Evolutionary conservation across 2,329 filamentous ascomycete species (phyloP).

Genomic region (Chaetomium sp.): DNA sequence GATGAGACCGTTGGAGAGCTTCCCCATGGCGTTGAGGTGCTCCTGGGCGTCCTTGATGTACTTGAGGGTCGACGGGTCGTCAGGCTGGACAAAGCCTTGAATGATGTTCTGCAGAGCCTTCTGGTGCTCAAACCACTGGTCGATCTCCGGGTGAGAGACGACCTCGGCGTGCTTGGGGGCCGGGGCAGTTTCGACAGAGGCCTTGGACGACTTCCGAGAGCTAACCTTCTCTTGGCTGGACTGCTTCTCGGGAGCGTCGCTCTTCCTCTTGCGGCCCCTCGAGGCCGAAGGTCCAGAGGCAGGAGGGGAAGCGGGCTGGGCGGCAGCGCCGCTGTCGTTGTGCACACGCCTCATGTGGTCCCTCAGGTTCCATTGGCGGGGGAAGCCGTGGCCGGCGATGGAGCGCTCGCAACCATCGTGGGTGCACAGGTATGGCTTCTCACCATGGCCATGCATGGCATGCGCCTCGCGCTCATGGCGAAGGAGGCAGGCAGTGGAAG

Average conservation of each 20-base stretch:
- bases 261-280: conserved; percentile 55
- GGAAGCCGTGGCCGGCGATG: conserved; percentile 78
- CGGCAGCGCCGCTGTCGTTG: conserved; percentile 40
- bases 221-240: conserved; percentile 27
- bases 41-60: conserved; percentile 47
- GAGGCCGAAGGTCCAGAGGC: conserved; percentile 28
- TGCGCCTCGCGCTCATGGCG: conserved; percentile 94
- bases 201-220: conserved; percentile 43
- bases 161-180: conserved; percentile 20
- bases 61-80: conserved; percentile 47
- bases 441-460: conserved; percentile 88
- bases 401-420: conserved; percentile 84
- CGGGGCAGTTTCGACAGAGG: conserved; percentile 26
- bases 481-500: conserved; percentile 88
- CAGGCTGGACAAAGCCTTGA: conserved; percentile 41
- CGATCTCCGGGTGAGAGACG: conserved; percentile 22
- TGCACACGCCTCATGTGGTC: conserved; percentile 98
- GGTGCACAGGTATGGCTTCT: conserved; percentile 84
- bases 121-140: conserved; percentile 57
- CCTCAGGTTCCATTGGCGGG: conserved; percentile 88
- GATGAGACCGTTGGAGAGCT: conserved; percentile 39
- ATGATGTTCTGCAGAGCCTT: conserved; percentile 56
- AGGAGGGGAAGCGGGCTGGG: conserved; percentile 34
- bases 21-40: conserved; percentile 46
- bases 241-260: conserved; percentile 38